phyloP scores from a whole-genome alignment of 345 rosid genomes.

The Cardiospermum halicacabum region DNA sequence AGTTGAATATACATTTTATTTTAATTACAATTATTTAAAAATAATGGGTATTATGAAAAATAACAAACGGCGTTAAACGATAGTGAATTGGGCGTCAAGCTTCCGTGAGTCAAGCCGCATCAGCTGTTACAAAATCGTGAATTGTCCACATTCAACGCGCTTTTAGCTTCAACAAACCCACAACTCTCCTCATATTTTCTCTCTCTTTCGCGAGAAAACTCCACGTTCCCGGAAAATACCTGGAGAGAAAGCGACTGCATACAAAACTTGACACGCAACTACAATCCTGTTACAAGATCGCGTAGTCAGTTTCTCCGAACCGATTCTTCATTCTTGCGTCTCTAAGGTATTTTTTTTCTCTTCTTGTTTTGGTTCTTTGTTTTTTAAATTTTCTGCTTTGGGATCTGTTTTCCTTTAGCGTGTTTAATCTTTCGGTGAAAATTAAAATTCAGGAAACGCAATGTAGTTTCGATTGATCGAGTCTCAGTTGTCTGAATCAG shows the following conservation, averaged over 20 bases:
- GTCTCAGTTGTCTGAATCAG: background rate
- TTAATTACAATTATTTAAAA: too few relatives aligned
- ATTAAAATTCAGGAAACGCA: background rate
- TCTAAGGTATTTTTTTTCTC: constrained; percentile 10
- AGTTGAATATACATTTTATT: too few relatives aligned
- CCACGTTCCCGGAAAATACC: constrained; percentile 16
- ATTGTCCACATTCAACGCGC: background rate
- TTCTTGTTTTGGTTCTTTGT: background rate
- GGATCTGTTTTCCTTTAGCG: background rate
- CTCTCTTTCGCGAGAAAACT: constrained; percentile 13
- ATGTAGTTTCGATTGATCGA: background rate
- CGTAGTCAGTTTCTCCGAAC: constrained; percentile 9
- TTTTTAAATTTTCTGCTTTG: background rate
- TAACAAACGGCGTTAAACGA: background rate
- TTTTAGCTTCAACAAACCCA: background rate
- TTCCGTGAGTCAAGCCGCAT: constrained; percentile 16
- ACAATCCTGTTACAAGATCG: background rate
- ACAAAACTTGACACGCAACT: background rate
- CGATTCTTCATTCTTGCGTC: constrained; percentile 5
- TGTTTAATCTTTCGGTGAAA: constrained; percentile 7
- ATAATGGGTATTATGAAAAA: background rate
- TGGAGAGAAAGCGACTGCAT: constrained; percentile 13
- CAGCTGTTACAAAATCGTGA: background rate
- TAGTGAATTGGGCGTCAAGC: background rate
- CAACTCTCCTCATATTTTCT: background rate